Base-by-base conservation (phyloP, 768 basidiomycete species). In the Hericium rajendrae region DNA sequence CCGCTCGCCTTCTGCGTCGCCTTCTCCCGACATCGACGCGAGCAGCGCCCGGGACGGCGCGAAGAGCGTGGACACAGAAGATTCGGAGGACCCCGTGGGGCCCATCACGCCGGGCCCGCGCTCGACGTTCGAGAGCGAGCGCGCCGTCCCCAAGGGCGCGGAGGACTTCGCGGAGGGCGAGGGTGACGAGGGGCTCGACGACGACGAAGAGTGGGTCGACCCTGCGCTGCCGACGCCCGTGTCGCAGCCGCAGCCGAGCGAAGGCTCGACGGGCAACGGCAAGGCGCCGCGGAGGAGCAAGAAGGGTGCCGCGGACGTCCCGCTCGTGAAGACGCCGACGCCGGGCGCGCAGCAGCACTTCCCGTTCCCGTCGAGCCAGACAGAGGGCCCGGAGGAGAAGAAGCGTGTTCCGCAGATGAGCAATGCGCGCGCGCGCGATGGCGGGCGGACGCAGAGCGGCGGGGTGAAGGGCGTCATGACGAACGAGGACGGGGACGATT, bases 381-480 rank as follows among this genome's bases (percentile, higher is more conserved):
- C 62, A n/a, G 67, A 57, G 38, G 24, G 20, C 2, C 56, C 57
- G 10, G 59, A 60, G 8, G 39, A 40, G 13, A 48, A 54, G 16
- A 54, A 66, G 65, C 67, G 68, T 38, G 64, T 71, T 60, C 74
- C 71, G 57, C 75, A 85, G 71, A 87, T 90, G 86, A 84, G 87
- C 65, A 83, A 78, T 3, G 79, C 83, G 26, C 79, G 85, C 43
- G 89, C 84, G 51, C 76, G 87, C 57, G 86, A 91, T 69, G 88
- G 89, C 2, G 89, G 89, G 40, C 74, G 88, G 63, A 91, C 89
- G 60, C 86, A 89, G 73, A 91, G 88, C 65, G 88, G 88, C 2
- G 89, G 89, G n/a, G 86, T 91, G 32, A 85, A 82, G 65, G 89
- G 85, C 11, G 76, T 90, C 50, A 68, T 84, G 67, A 79, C 62